Conservation (phyloP, 78 protist genomes). For the Dictyostelium discoideum region dicty_2.7 NC_007088.5:6348001-6348500, state of each 20-base stretch:
- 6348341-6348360: constrained; percentile 77
- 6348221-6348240: constrained; percentile 81
- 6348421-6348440: constrained; percentile 62
- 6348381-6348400: constrained; percentile 66
- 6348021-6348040: constrained; percentile 32
- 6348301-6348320: constrained; percentile 73
- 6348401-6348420: constrained; percentile 18
- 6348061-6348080: too few species aligned
- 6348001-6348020: constrained; percentile 56
- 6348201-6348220: constrained; percentile 31
- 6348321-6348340: constrained; percentile 77
- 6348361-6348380: constrained; percentile 80
- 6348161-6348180: constrained; percentile 37
- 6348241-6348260: constrained; percentile 36
- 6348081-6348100: background rate
- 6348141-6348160: constrained; percentile 33
- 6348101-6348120: background rate
- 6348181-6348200: constrained; percentile 70
- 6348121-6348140: constrained; percentile 2
- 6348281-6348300: constrained; percentile 76
- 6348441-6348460: constrained; percentile 71
- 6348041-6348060: background rate
- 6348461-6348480: constrained; percentile 55
- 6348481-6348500: constrained; percentile 53
- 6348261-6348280: constrained; percentile 69